Base-by-base conservation (phyloP, 441 rosid species). In the Adansonia gregorii region DNA sequence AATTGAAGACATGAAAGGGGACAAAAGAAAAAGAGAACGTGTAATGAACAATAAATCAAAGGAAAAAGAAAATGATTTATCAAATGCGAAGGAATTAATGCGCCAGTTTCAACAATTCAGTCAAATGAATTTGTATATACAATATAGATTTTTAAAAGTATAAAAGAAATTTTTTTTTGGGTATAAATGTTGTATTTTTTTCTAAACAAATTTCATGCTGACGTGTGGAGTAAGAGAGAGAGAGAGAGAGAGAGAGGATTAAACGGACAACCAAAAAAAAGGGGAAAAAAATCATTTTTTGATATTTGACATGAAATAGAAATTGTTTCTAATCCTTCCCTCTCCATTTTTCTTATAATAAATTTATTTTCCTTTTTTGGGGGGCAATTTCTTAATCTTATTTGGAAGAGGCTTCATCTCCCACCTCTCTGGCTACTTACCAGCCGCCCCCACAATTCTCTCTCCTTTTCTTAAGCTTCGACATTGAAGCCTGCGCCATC, bases 401-500 rank as follows among this genome's bases (percentile, higher is more conserved):
- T 67, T 58, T 24, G 15, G 78, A 46, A 70, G 81, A 60, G 41
- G 76, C 77, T 51, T 56, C 41, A 64, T 74, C 51, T 56, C 31
- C 67, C 66, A 15, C 35, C 66, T 20, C 19, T 43, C 63, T 27
- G 22, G 20, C 6, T 19, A 0, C 69, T 67, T 43, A 41, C 72
- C 76, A 14, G 77, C 84, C 59, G 66, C 65, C 82, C 55, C 51
- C 51, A n/a, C 11, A 72, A 59, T 51, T 64, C 60, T 66, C 5
- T 58, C 19, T 35, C 51, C 58, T 46, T 14, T 19, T 6, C 8
- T 15, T 12, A 14, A 35, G 61, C 24, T 54, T 56, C 35, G 35
- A 72, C 35, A 61, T 82, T 77, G 74, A 67, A 74, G 79, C 70
- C 4, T 14, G 71, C 67, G 77, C 69, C 45, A 56, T 24, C 68